phyloP scores from a whole-genome alignment of 306 rosid genomes.

The Comarum palustre region DNA sequence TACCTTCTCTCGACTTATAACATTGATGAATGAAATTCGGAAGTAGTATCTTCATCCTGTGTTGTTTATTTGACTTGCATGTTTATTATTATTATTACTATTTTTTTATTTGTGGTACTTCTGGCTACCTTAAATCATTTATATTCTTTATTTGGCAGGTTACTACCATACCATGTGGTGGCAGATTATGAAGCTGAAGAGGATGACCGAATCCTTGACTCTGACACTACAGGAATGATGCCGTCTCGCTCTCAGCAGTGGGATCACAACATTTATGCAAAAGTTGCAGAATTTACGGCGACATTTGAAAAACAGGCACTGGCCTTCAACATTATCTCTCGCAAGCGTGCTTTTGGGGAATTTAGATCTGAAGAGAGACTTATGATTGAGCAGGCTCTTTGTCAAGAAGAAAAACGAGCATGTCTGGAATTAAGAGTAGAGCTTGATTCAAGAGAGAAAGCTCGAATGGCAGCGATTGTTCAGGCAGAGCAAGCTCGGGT shows the following conservation, averaged over 20 bases:
- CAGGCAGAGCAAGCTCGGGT: slow-evolving; percentile 83
- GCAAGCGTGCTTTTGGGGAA: slow-evolving; percentile 76
- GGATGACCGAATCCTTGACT: slow-evolving; percentile 93
- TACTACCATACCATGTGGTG: slow-evolving; percentile 92
- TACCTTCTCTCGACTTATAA: background rate
- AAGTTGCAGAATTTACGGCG: slow-evolving; percentile 85
- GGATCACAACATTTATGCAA: slow-evolving; percentile 90
- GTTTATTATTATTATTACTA: no score
- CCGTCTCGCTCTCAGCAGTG: slow-evolving; percentile 96
- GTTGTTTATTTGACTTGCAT: background rate
- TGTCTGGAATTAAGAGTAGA: slow-evolving; percentile 62
- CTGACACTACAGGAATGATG: slow-evolving; percentile 87
- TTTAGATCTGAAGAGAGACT: slow-evolving; percentile 95
- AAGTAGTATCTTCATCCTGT: background rate
- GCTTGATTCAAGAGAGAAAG: slow-evolving; percentile 82
- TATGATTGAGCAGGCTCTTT: slow-evolving; percentile 92
- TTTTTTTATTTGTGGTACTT: background rate
- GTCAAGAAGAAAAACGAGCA: slow-evolving; percentile 82
- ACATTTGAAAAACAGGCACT: slow-evolving; percentile 95
- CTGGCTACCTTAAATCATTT: background rate
- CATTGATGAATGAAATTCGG: slow-evolving; percentile 1
- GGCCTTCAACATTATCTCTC: slow-evolving; percentile 84
- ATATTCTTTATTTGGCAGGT: slow-evolving; percentile 38
- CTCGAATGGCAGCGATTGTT: slow-evolving; percentile 75
- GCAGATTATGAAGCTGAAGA: slow-evolving; percentile 99